Evolutionary conservation across 805 yeast genomes (phyloP).

Genomic region (Candida andamanensis): DNA sequence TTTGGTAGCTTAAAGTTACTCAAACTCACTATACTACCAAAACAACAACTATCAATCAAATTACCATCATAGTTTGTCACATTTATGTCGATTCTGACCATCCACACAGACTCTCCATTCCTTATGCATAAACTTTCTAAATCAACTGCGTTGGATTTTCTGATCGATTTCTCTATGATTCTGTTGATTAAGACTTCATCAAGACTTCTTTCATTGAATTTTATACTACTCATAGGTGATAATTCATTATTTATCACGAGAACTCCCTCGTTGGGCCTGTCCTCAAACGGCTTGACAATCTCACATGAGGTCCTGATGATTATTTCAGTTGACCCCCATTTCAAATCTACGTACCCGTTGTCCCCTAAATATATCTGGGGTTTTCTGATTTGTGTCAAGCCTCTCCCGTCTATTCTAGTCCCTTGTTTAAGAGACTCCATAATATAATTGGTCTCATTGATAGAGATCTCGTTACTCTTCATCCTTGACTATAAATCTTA

Average conservation of each 20-base stretch:
- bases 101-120: conserved; percentile 91
- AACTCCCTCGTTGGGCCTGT: conserved; percentile 89
- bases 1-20: conserved; percentile 83
- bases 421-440: conserved; percentile 59
- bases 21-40: conserved; percentile 84
- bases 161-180: conserved; percentile 84
- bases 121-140: conserved; percentile 85
- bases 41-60: conserved; percentile 81
- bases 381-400: conserved; percentile 56
- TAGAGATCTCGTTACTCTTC: conserved; percentile 6
- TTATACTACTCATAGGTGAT: conserved; percentile 84
- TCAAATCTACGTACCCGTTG: conserved; percentile 76
- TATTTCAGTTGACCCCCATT: conserved; percentile 67
- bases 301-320: conserved; percentile 71
- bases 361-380: conserved; percentile 38
- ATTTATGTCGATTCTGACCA: conserved; percentile 83
- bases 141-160: conserved; percentile 87
- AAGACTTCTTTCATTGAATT: conserved; percentile 70
- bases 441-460: conserved; percentile 47
- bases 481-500: conserved; percentile 1
- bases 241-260: conserved; percentile 82
- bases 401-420: conserved; percentile 65
- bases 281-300: conserved; percentile 76
- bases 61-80: conserved; percentile 91
- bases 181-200: conserved; percentile 79